Evolutionary conservation across 345 rosid species (phyloP).

Genomic region (Eucalyptus marginata): DNA sequence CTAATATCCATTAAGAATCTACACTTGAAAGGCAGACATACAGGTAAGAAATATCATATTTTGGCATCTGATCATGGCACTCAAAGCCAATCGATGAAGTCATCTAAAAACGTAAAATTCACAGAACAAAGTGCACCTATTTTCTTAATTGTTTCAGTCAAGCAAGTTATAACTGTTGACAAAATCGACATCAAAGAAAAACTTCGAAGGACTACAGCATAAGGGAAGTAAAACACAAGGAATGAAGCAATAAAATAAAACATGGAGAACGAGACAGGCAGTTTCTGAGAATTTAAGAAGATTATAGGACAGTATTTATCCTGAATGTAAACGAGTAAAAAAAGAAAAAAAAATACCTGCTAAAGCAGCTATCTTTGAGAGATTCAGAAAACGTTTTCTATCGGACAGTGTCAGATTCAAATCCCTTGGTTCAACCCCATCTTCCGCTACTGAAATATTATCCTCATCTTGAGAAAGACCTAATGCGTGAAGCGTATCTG

Average conservation of each 20-base stretch:
- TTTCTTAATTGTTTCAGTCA: background rate
- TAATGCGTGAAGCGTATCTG: slow-evolving; percentile 73
- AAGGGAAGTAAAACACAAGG: background rate
- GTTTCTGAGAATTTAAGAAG: background rate
- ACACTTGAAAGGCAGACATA: background rate
- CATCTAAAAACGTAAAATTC: background rate
- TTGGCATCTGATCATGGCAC: background rate
- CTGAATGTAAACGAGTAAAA: background rate
- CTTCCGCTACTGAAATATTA: slow-evolving; percentile 24
- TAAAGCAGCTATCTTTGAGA: slow-evolving; percentile 74
- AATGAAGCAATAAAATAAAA: background rate
- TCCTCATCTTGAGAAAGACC: slow-evolving; percentile 62
- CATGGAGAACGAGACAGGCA: background rate
- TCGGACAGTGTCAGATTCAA: slow-evolving; percentile 38
- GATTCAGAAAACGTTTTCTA: slow-evolving; percentile 70
- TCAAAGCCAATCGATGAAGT: background rate
- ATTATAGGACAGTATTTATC: background rate
- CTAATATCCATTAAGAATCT: background rate
- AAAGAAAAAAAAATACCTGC: slow-evolving; percentile 39
- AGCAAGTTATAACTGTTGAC: background rate
- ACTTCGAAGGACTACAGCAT: background rate
- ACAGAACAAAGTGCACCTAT: background rate
- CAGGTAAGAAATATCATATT: background rate
- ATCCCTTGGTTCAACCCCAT: slow-evolving; percentile 14
- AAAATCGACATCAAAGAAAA: background rate